These are phyloP conservation scores for Conoideocrella luteorostrata DNA, from an alignment of 2,329 filamentous ascomycete species.

Conservation along the genomic window DNA sequence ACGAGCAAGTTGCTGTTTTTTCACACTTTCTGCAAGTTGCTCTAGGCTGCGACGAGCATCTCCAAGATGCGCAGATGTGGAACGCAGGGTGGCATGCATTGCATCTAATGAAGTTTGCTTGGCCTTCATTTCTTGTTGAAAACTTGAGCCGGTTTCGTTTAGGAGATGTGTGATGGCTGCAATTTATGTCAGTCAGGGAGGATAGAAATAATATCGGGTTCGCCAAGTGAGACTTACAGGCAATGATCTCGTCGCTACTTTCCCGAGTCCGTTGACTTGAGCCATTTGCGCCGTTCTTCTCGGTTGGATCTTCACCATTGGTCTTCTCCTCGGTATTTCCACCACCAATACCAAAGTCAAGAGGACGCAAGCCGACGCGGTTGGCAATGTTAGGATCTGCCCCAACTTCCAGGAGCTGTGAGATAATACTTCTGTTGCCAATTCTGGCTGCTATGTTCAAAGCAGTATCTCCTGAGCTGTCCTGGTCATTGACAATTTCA, in stretches of 20 bases:
- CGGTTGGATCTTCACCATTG: conserved; percentile 35
- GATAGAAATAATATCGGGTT: not conserved
- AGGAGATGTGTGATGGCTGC: conserved; percentile 77
- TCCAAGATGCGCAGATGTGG: conserved; percentile 70
- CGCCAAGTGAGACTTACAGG: conserved; percentile 51
- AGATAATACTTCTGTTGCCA: conserved; percentile 89
- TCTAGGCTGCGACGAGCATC: conserved; percentile 72
- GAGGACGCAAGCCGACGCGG: conserved; percentile 75
- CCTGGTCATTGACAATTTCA: conserved; percentile 92
- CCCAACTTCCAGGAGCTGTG: conserved; percentile 91
- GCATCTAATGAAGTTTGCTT: conserved; percentile 81
- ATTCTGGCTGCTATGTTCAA: conserved; percentile 90
- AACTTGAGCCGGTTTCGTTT: conserved; percentile 69
- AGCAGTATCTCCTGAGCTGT: conserved; percentile 90
- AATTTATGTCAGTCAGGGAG: not conserved
- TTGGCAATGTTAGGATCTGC: conserved; percentile 91
- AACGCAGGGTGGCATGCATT: conserved; percentile 73
- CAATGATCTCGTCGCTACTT: conserved; percentile 72
- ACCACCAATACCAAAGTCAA: conserved; percentile 89
- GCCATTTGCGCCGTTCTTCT: conserved; percentile 38
- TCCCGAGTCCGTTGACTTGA: conserved; percentile 56
- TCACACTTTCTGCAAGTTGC: conserved; percentile 58
- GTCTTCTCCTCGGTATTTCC: conserved; percentile 44
- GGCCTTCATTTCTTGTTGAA: conserved; percentile 71
- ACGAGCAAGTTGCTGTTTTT: conserved; percentile 57